Evolutionary conservation across 2,329 filamentous ascomycete genomes (phyloP).

Genomic region (Tolypocladium capitatum): DNA sequence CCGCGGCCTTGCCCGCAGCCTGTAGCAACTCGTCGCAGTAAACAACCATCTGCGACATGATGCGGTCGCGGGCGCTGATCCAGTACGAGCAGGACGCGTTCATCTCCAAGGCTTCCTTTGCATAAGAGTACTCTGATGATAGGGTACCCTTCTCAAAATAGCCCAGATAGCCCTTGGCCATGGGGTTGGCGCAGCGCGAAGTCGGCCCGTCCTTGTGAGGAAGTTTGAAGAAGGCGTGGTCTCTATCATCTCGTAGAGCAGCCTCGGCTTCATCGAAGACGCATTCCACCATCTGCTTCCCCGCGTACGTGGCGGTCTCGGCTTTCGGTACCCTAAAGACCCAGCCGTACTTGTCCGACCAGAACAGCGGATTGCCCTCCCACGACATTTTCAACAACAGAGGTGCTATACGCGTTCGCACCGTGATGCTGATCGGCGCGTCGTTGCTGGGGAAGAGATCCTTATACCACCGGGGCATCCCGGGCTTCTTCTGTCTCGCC

Average conservation of each 20-base stretch:
- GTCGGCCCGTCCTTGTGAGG: slow-evolving; percentile 90
- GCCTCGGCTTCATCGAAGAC: slow-evolving; percentile 65
- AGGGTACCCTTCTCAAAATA: slow-evolving; percentile 87
- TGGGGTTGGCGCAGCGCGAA: slow-evolving; percentile 70
- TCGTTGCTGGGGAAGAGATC: slow-evolving; percentile 64
- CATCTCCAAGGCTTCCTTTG: slow-evolving; percentile 94
- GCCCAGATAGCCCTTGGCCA: slow-evolving; percentile 79
- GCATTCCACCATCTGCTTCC: slow-evolving; percentile 60
- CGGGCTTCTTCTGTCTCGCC: slow-evolving; percentile 80
- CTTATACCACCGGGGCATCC: slow-evolving; percentile 94
- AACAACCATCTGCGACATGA: slow-evolving; percentile 90
- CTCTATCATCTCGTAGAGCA: slow-evolving; percentile 50
- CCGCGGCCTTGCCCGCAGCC: background rate
- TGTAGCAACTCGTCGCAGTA: slow-evolving; percentile 52
- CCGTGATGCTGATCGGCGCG: slow-evolving; percentile 61
- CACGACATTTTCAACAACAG: slow-evolving; percentile 72
- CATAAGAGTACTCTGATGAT: slow-evolving; percentile 77
- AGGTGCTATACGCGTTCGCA: slow-evolving; percentile 78
- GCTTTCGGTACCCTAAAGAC: slow-evolving; percentile 63
- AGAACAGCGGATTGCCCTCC: slow-evolving; percentile 80
- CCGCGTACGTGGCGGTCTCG: slow-evolving; percentile 50
- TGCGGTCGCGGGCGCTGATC: slow-evolving; percentile 90
- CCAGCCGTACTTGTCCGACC: slow-evolving; percentile 91
- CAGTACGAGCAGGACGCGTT: slow-evolving; percentile 98
- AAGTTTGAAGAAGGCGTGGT: slow-evolving; percentile 72